Evolutionary conservation across 768 basidiomycete genomes (phyloP).

Genomic region (Phylloporus sp.): DNA sequence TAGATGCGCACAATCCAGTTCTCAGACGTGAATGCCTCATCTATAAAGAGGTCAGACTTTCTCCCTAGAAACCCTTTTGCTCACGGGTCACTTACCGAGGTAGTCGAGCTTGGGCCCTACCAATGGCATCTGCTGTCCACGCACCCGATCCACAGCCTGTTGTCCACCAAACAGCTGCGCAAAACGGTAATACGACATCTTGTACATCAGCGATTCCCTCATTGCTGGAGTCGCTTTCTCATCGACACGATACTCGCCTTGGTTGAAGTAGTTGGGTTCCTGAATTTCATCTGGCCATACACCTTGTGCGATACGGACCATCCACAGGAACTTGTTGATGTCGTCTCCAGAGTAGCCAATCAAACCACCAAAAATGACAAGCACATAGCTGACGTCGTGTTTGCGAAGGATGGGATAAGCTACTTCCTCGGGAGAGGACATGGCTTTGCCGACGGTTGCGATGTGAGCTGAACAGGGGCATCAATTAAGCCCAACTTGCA

Average conservation of each 20-base stretch:
- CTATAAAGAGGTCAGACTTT: slow-evolving; percentile 35
- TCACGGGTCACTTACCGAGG: slow-evolving; percentile 54
- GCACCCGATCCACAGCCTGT: slow-evolving; percentile 78
- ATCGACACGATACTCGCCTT: slow-evolving; percentile 93
- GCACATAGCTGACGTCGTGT: slow-evolving; percentile 96
- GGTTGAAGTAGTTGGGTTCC: slow-evolving; percentile 91
- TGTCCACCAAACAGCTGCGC: slow-evolving; percentile 79
- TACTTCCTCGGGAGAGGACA: slow-evolving; percentile 90
- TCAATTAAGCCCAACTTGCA: slow-evolving; percentile 7
- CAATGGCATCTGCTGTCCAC: slow-evolving; percentile 78
- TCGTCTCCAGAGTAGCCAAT: slow-evolving; percentile 98
- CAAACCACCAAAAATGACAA: slow-evolving; percentile 95
- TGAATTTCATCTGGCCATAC: slow-evolving; percentile 99
- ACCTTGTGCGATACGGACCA: slow-evolving; percentile 92
- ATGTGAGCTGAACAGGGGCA: slow-evolving; percentile 68
- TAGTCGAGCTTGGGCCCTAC: slow-evolving; percentile 81
- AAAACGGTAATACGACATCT: slow-evolving; percentile 98
- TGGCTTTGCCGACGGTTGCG: slow-evolving; percentile 97
- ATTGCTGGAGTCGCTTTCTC: slow-evolving; percentile 80
- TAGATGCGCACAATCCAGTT: slow-evolving; percentile 99
- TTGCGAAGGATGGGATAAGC: slow-evolving; percentile 96
- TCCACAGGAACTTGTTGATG: slow-evolving; percentile 99
- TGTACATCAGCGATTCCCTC: slow-evolving; percentile 98
- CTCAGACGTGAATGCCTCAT: slow-evolving; percentile 98
- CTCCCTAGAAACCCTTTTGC: neutral